Percentiles rank a stretch among this genome's conserved stretches.
phyloP scores from a whole-genome alignment of 2,329 filamentous ascomycete species.

The Cryphonectria naterciae region DNA sequence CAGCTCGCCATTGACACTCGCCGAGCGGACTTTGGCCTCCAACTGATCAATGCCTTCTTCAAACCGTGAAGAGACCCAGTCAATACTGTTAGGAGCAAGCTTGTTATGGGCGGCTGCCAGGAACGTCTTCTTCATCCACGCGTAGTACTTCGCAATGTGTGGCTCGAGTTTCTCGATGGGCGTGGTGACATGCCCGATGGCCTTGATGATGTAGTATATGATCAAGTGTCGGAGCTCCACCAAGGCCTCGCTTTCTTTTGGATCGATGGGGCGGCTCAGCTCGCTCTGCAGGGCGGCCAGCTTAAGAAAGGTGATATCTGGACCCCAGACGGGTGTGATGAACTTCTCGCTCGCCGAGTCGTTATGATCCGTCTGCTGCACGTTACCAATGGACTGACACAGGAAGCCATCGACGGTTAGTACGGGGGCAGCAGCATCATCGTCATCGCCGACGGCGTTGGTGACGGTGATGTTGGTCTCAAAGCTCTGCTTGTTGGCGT shows the following conservation, averaged over 20 bases:
- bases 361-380: neutral
- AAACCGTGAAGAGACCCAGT: conserved; percentile 12
- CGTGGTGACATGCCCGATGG: neutral
- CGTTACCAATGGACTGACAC: conserved; percentile 5
- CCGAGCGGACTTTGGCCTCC: conserved; percentile 26
- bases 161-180: neutral
- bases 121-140: conserved; percentile 13
- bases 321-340: conserved; percentile 1
- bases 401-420: neutral
- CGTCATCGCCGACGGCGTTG: neutral
- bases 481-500: conserved; percentile 10
- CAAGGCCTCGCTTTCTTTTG: neutral
- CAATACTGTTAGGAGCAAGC: conserved; percentile 4
- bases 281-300: neutral
- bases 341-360: neutral
- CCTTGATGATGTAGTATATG: conserved; percentile 25
- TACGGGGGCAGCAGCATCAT: neutral
- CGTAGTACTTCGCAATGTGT: conserved; percentile 5
- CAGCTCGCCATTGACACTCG: conserved; percentile 37
- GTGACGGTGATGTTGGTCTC: neutral
- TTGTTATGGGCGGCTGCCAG: conserved; percentile 8
- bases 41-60: conserved; percentile 3
- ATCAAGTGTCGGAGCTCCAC: conserved; percentile 13
- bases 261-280: neutral
- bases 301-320: conserved; percentile 1